Percentiles rank a stretch among this genome's conserved stretches.
Evolutionary conservation across 2,329 filamentous ascomycete genomes (phyloP).

Genomic region (Macrophomina pseudophaseolina): DNA sequence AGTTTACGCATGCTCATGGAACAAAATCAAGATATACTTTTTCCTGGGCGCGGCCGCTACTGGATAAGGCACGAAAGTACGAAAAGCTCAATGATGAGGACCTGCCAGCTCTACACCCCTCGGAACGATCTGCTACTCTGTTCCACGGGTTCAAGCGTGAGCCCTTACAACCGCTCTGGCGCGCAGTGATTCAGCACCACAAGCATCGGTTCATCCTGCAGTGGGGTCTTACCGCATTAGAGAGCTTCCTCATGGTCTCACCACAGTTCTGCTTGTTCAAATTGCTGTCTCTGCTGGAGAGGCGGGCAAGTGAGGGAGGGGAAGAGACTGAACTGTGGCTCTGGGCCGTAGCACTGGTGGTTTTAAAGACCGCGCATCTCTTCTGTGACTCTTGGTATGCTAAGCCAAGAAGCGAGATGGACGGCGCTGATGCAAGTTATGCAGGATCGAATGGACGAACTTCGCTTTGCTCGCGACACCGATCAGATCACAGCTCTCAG

Average conservation of each 20-base stretch:
- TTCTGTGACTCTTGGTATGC: neutral
- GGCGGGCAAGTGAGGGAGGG: neutral
- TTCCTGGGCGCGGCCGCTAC: neutral
- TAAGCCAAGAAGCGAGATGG: rapidly evolving
- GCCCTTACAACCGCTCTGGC: neutral
- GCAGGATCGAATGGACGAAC: neutral
- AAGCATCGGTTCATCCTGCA: neutral
- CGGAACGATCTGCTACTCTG: neutral
- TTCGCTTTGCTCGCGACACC: constrained; percentile 44
- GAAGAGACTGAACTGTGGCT: neutral
- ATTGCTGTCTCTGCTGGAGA: neutral
- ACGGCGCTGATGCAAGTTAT: neutral
- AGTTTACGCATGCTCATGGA: neutral
- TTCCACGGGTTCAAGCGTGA: neutral
- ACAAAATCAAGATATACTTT: neutral
- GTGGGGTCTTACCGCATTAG: neutral
- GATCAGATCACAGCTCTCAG: constrained; percentile 70
- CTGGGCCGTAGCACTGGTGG: neutral
- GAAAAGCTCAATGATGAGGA: neutral
- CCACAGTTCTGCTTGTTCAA: neutral
- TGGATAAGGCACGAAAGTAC: neutral
- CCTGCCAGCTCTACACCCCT: neutral
- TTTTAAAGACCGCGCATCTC: neutral
- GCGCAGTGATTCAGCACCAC: neutral
- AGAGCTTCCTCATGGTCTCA: neutral